Evolutionary conservation across 139 green algal genomes (phyloP).

Genomic region (Auxenochlorella pyrenoidosa): DNA sequence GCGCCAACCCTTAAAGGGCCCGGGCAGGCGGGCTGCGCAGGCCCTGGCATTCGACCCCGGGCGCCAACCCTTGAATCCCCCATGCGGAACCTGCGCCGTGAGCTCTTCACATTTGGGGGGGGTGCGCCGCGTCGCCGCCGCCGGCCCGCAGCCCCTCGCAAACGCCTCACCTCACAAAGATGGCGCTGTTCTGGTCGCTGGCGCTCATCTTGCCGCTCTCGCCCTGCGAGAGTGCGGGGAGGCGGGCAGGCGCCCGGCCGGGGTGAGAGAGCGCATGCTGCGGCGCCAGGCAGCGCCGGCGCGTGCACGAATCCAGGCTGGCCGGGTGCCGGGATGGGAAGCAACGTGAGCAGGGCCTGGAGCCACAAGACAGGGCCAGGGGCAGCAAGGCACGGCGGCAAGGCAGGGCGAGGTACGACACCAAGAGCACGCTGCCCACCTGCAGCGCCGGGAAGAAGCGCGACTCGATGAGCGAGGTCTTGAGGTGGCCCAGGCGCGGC

Average conservation of each 20-base stretch:
- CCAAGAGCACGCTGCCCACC: too few species aligned
- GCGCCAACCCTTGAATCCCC: too few species aligned
- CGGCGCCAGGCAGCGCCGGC: too few species aligned
- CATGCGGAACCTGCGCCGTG: too few species aligned
- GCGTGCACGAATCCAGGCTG: too few species aligned
- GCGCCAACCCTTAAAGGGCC: too few species aligned
- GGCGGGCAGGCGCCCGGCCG: not conserved
- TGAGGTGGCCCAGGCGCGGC: slow-evolving; percentile 85
- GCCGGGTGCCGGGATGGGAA: not conserved
- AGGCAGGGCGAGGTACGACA: too few species aligned
- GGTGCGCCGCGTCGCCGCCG: not conserved
- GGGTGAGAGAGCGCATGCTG: too few species aligned
- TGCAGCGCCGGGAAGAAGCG: slow-evolving; percentile 84
- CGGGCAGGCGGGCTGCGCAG: too few species aligned
- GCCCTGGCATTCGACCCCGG: too few species aligned
- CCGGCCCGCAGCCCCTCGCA: not conserved
- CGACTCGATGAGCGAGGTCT: slow-evolving; percentile 88
- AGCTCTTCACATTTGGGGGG: too few species aligned
- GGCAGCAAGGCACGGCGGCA: not conserved
- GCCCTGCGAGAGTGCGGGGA: slow-evolving; percentile 71
- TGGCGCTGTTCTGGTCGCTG: slow-evolving; percentile 85
- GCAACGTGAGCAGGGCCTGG: not conserved
- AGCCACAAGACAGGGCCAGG: not conserved
- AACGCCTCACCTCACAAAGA: slow-evolving; percentile 79
- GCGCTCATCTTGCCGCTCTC: slow-evolving; percentile 98